Evolutionary conservation across 2,329 filamentous ascomycete genomes (phyloP).

Genomic region (Phialophora verrucosa): DNA sequence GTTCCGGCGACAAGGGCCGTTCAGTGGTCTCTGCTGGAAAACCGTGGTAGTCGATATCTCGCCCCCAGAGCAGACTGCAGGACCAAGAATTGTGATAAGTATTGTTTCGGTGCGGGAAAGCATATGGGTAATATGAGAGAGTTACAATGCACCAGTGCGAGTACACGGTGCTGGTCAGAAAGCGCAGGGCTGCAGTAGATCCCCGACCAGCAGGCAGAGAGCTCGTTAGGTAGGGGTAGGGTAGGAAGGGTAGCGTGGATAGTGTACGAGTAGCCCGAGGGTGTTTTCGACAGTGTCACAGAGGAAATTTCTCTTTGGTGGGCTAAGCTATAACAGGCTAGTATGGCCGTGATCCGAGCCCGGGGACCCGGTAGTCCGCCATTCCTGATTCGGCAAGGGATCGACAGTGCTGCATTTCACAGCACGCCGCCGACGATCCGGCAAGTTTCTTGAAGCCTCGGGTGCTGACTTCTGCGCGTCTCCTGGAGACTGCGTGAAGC

Average conservation of each 20-base stretch:
- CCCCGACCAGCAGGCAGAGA: too few species aligned
- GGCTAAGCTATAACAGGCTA: neutral
- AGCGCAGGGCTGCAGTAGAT: too few species aligned
- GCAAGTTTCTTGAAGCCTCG: neutral
- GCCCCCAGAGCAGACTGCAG: neutral
- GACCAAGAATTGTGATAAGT: neutral
- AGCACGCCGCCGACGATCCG: neutral
- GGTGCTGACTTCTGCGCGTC: neutral
- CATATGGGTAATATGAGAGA: neutral
- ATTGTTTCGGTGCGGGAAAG: neutral
- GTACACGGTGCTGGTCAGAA: too few species aligned
- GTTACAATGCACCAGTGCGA: too few species aligned
- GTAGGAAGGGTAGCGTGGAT: too few species aligned
- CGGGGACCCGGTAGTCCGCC: neutral
- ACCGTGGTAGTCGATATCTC: neutral
- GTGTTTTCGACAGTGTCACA: neutral
- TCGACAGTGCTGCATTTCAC: constrained; percentile 1
- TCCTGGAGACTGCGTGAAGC: neutral
- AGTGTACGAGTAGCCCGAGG: neutral
- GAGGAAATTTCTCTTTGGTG: neutral
- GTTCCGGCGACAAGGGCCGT: neutral
- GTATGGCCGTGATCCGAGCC: neutral
- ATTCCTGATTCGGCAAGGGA: neutral
- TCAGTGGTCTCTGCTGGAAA: neutral
- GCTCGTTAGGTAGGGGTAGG: too few species aligned